A percentile compares a stretch with the other conserved stretches of the same genome.
Evolutionary conservation across 2,329 filamentous ascomycete genomes (phyloP).

Genomic region (Pseudopithomyces chartarum): DNA sequence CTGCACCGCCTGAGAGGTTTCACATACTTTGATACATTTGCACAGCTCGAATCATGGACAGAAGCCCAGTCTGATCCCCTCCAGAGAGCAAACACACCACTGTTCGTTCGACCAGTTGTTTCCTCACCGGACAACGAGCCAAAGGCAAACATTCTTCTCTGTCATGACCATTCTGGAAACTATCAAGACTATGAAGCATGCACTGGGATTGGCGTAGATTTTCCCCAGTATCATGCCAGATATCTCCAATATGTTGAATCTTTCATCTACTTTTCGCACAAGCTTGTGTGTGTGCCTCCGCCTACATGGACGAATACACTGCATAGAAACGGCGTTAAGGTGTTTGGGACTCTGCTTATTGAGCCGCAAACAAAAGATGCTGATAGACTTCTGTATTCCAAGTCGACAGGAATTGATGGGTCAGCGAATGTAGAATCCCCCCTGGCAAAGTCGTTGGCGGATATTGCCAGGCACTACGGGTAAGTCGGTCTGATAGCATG

Average conservation of each 20-base stretch:
- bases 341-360: constrained; percentile 51
- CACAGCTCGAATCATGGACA: constrained; percentile 44
- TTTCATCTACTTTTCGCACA: constrained; percentile 57
- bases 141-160: constrained; percentile 39
- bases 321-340: constrained; percentile 53
- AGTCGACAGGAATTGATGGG: constrained; percentile 6
- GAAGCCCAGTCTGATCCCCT: constrained; percentile 37
- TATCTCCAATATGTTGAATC: constrained; percentile 51
- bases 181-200: constrained; percentile 51
- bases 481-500: neutral
- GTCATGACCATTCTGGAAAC: constrained; percentile 49
- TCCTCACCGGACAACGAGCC: neutral
- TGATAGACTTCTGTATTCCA: constrained; percentile 32
- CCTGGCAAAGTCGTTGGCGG: constrained; percentile 45
- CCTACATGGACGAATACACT: constrained; percentile 53
- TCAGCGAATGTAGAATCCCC: constrained; percentile 28
- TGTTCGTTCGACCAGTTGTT: constrained; percentile 28
- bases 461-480: constrained; percentile 48
- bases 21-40: constrained; percentile 49
- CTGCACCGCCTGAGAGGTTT: constrained; percentile 46
- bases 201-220: constrained; percentile 33
- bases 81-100: constrained; percentile 47
- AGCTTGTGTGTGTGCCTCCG: constrained; percentile 52
- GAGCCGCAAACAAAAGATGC: constrained; percentile 47
- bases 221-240: constrained; percentile 48